Percentiles rank a stretch among this genome's conserved stretches.
Conservation (phyloP, 768 basidiomycete species). For the Collybia mongolica region DNA sequence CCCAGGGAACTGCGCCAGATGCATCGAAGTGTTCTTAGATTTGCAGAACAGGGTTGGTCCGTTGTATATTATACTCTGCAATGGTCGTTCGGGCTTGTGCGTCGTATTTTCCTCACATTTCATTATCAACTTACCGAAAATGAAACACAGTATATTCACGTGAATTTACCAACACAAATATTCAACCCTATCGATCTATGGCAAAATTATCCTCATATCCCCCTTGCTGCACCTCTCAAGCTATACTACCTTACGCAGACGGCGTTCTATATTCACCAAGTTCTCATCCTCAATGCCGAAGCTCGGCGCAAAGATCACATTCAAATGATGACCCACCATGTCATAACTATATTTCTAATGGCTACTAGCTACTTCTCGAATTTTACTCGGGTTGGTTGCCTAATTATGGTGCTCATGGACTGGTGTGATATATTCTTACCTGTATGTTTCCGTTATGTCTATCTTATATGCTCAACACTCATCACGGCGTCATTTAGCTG, state of each 20-base stretch:
- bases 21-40: slow-evolving; percentile 75
- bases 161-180: slow-evolving; percentile 62
- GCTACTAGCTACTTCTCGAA: slow-evolving; percentile 75
- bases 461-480: not conserved
- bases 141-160: slow-evolving; percentile 73
- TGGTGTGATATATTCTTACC: slow-evolving; percentile 90
- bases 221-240: slow-evolving; percentile 79
- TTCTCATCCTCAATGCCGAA: slow-evolving; percentile 91
- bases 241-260: slow-evolving; percentile 86
- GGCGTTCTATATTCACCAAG: slow-evolving; percentile 90
- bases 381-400: slow-evolving; percentile 85
- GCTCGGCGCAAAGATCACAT: slow-evolving; percentile 87
- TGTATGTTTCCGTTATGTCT: slow-evolving; percentile 46
- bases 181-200: slow-evolving; percentile 69
- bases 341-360: slow-evolving; percentile 84
- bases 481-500: slow-evolving; percentile 42
- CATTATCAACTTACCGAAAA: slow-evolving; percentile 9
- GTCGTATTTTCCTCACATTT: slow-evolving; percentile 31
- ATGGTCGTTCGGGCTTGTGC: slow-evolving; percentile 79
- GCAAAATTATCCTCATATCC: slow-evolving; percentile 80
- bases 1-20: slow-evolving; percentile 56
- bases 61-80: slow-evolving; percentile 76
- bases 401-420: slow-evolving; percentile 93
- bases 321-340: slow-evolving; percentile 96
- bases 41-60: slow-evolving; percentile 96